Evolutionary conservation across 257 asterid genomes (phyloP).

Genomic region (Primulina tabacum): DNA sequence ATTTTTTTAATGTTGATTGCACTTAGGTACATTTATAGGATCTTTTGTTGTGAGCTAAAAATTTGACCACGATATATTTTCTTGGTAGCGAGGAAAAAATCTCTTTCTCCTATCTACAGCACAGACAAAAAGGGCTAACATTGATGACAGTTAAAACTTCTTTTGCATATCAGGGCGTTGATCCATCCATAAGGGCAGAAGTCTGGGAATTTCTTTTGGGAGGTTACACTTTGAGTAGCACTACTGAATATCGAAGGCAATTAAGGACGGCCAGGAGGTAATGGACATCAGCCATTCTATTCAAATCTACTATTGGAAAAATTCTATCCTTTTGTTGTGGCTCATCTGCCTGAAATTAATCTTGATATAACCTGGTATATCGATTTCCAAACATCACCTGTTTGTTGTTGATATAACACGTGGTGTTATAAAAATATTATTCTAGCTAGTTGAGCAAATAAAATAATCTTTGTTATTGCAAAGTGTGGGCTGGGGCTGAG

Average conservation of each 20-base stretch:
- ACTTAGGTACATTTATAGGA: constrained; percentile 16
- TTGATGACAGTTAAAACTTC: constrained; percentile 19
- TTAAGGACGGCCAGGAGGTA: constrained; percentile 91
- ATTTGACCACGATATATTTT: constrained; percentile 2
- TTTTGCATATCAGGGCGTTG: constrained; percentile 73
- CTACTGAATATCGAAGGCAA: constrained; percentile 72
- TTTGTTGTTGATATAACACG: constrained; percentile 12
- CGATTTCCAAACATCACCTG: background rate
- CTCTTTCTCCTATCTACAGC: constrained; percentile 3
- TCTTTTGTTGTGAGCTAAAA: constrained; percentile 14
- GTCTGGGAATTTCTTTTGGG: constrained; percentile 99
- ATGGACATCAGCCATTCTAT: constrained; percentile 17
- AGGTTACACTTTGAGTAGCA: constrained; percentile 84
- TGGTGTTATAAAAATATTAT: background rate
- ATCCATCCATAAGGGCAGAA: constrained; percentile 91
- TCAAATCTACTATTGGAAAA: constrained; percentile 24
- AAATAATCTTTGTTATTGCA: background rate
- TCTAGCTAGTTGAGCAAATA: background rate
- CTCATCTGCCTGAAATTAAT: constrained; percentile 18
- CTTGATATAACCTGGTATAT: constrained; percentile 9
- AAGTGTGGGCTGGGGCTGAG: background rate
- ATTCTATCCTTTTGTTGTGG: constrained; percentile 20
- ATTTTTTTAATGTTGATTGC: constrained; percentile 7
- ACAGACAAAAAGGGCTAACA: background rate
- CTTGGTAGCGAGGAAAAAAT: background rate